These are phyloP conservation scores for Musa beccarii DNA, from an alignment of 176 grass and related monocot species.

Conservation along the genomic window DNA sequence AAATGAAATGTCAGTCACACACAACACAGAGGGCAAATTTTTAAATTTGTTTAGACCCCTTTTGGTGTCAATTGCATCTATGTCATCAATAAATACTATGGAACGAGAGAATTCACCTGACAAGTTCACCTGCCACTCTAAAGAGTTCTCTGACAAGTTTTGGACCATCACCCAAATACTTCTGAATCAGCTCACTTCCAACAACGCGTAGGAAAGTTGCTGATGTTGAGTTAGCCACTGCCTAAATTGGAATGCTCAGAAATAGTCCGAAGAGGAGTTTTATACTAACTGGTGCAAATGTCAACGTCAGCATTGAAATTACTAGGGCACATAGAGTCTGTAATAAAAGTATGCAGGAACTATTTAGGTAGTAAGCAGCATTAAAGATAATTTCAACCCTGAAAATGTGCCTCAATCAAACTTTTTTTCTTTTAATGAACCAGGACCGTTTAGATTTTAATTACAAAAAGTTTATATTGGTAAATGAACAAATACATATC, in stretches of 20 bases:
- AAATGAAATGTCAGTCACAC: not conserved
- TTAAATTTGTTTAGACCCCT: not conserved
- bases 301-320: not conserved
- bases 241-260: not conserved
- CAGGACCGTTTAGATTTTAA: not conserved
- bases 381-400: not conserved
- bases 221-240: constrained; percentile 15
- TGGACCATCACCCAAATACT: constrained; percentile 19
- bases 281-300: not conserved
- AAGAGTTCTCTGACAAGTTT: constrained; percentile 11
- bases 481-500: not conserved
- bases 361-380: not conserved
- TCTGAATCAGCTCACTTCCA: constrained; percentile 14
- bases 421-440: not conserved
- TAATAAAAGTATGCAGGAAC: not conserved
- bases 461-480: not conserved
- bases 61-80: constrained; percentile 14
- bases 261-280: not conserved
- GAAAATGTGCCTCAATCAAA: not conserved
- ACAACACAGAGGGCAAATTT: not conserved
- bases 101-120: constrained; percentile 13
- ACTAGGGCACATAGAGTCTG: not conserved
- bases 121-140: constrained; percentile 9
- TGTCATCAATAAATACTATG: constrained; percentile 14
- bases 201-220: constrained; percentile 17